phyloP scores from a whole-genome alignment of 345 rosid species.

The Citrus maxima region DNA sequence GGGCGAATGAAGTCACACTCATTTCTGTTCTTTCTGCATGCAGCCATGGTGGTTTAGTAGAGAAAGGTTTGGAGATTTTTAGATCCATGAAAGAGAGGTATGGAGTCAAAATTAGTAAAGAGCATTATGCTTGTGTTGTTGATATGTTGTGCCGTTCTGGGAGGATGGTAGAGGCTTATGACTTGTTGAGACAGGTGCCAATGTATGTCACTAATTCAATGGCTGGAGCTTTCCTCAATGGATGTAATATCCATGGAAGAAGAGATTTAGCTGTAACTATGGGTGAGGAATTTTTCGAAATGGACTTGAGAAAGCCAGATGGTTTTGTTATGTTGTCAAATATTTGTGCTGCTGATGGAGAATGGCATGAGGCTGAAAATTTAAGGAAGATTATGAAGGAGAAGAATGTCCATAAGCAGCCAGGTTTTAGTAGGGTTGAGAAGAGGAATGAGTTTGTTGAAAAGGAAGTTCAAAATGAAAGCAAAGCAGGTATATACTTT shows the following conservation, averaged over 20 bases:
- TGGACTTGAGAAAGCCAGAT: slow-evolving; percentile 34
- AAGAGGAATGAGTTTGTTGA: slow-evolving; percentile 2
- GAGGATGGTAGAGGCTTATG: slow-evolving; percentile 40
- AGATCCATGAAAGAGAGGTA: slow-evolving; percentile 30
- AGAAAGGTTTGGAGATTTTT: slow-evolving; percentile 44
- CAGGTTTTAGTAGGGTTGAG: slow-evolving; percentile 42
- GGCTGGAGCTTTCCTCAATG: slow-evolving; percentile 47
- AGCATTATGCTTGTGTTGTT: slow-evolving; percentile 53
- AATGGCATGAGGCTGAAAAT: slow-evolving; percentile 37
- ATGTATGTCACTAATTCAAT: slow-evolving; percentile 35
- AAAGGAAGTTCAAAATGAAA: background rate
- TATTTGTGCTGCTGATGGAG: slow-evolving; percentile 42
- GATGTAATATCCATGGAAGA: slow-evolving; percentile 42
- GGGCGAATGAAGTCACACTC: slow-evolving; percentile 35
- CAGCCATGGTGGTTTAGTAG: slow-evolving; percentile 48
- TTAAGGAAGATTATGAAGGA: slow-evolving; percentile 44
- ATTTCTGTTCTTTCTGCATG: slow-evolving; percentile 48
- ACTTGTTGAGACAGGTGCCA: slow-evolving; percentile 32
- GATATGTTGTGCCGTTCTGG: slow-evolving; percentile 60
- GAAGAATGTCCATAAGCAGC: slow-evolving; percentile 33
- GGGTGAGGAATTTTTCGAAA: slow-evolving; percentile 22
- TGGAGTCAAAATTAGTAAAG: slow-evolving; percentile 25
- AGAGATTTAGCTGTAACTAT: slow-evolving; percentile 37
- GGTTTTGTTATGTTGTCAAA: slow-evolving; percentile 44
- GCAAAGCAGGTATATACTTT: background rate